Conservation (phyloP, 2,329 filamentous ascomycete species). For the Penicillium hordei region DNA sequence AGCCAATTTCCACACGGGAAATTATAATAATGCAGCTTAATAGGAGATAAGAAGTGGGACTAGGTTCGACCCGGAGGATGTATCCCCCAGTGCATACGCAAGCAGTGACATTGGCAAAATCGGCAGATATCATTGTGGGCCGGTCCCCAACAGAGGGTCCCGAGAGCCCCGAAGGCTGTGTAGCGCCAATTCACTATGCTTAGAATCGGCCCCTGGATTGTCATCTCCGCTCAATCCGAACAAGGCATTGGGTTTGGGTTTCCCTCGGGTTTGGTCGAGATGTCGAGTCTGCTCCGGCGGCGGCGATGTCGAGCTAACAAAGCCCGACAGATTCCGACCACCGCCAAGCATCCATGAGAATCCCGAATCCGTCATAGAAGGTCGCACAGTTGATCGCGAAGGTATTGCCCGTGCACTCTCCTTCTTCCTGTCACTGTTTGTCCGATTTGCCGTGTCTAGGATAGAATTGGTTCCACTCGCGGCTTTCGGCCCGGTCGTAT, state of each 20-base stretch:
- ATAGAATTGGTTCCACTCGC: constrained; percentile 14
- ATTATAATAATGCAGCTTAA: background rate
- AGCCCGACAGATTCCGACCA: constrained; percentile 44
- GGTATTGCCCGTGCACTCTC: constrained; percentile 23
- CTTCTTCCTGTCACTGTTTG: constrained; percentile 7
- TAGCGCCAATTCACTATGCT: constrained; percentile 43
- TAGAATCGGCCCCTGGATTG: constrained; percentile 27
- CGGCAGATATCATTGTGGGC: constrained; percentile 4
- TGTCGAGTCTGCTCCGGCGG: constrained; percentile 46
- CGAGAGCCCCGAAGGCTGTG: constrained; percentile 37
- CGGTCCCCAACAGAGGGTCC: constrained; percentile 20
- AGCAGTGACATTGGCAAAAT: background rate
- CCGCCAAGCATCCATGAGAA: constrained; percentile 55
- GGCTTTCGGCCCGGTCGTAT: constrained; percentile 11
- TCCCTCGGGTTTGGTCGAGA: constrained; percentile 30
- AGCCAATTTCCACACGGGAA: background rate
- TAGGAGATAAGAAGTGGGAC: background rate
- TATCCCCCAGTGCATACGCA: background rate
- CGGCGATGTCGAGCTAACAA: constrained; percentile 47
- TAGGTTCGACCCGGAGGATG: background rate
- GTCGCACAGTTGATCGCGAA: constrained; percentile 32
- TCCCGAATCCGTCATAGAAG: constrained; percentile 47
- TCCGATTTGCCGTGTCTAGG: constrained; percentile 4
- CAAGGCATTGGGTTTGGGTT: constrained; percentile 34
- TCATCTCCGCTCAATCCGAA: constrained; percentile 38